phyloP scores from a whole-genome alignment of 2,329 filamentous ascomycete genomes.

The Aspergillus glaucus region DNA sequence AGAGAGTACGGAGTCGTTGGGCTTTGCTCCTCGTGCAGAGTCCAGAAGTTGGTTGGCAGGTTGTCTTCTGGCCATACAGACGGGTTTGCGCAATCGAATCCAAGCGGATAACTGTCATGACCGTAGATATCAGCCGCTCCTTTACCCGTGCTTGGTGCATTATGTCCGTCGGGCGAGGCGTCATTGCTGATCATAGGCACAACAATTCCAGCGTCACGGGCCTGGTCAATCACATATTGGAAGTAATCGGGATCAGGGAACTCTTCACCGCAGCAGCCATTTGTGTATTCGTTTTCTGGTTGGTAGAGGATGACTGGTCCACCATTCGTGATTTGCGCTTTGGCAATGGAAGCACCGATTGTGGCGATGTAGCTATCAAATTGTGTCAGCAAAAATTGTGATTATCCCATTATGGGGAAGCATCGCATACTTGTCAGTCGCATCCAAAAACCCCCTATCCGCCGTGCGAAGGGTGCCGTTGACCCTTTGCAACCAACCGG shows the following conservation, averaged over 20 bases:
- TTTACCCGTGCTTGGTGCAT: slow-evolving; percentile 56
- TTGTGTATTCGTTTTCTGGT: slow-evolving; percentile 74
- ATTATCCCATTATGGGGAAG: no score
- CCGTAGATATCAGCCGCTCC: slow-evolving; percentile 60
- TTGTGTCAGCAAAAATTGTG: background rate
- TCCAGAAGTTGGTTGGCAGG: slow-evolving; percentile 53
- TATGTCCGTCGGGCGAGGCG: slow-evolving; percentile 53
- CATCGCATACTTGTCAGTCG: slow-evolving; percentile 56
- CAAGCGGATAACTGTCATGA: slow-evolving; percentile 57
- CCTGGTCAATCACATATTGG: slow-evolving; percentile 63
- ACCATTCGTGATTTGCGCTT: slow-evolving; percentile 73
- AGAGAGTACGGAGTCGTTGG: slow-evolving; percentile 61
- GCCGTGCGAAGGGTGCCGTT: slow-evolving; percentile 58
- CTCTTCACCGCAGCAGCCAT: slow-evolving; percentile 40
- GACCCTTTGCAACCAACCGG: slow-evolving; percentile 70
- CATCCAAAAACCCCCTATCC: slow-evolving; percentile 55
- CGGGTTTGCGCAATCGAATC: slow-evolving; percentile 48
- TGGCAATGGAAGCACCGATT: slow-evolving; percentile 61
- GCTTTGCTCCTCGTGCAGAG: slow-evolving; percentile 53
- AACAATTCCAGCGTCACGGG: slow-evolving; percentile 60
- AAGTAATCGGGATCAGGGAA: slow-evolving; percentile 66
- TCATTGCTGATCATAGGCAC: slow-evolving; percentile 74
- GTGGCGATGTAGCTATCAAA: slow-evolving; percentile 51
- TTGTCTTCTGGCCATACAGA: slow-evolving; percentile 52
- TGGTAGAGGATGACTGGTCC: slow-evolving; percentile 74